These are phyloP conservation scores for Rhizopogon vulgaris DNA, from an alignment of 768 basidiomycete species.

Conservation along the genomic window DNA sequence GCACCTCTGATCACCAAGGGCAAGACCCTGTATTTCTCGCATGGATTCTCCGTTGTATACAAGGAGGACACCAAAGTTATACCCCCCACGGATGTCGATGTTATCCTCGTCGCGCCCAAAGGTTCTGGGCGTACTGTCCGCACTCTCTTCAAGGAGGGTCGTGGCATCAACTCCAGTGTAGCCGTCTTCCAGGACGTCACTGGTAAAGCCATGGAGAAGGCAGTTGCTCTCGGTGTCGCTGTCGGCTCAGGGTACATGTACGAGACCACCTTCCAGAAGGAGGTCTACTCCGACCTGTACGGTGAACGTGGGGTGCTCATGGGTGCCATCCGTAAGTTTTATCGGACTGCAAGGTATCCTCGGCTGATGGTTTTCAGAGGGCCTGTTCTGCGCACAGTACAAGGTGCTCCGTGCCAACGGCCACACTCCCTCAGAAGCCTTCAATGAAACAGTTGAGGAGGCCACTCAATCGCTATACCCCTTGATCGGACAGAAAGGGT, in stretches of 20 bases:
- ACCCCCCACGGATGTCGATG: constrained; percentile 90
- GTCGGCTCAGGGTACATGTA: constrained; percentile 97
- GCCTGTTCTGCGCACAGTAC: constrained; percentile 98
- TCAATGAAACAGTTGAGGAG: constrained; percentile 99
- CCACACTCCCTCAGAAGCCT: constrained; percentile 95
- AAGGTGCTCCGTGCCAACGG: constrained; percentile 95
- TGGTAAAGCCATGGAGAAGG: constrained; percentile 97
- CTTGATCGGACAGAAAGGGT: constrained; percentile 92
- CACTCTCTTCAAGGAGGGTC: constrained; percentile 99
- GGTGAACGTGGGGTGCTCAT: constrained; percentile 99
- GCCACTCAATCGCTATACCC: constrained; percentile 99
- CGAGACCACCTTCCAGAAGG: constrained; percentile 99
- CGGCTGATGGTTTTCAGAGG: constrained; percentile 48
- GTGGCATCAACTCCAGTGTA: constrained; percentile 93
- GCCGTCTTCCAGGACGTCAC: constrained; percentile 98
- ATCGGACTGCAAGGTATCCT: not conserved
- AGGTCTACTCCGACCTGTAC: constrained; percentile 98
- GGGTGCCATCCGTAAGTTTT: constrained; percentile 83
- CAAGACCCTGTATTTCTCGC: constrained; percentile 99
- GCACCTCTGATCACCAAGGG: constrained; percentile 97
- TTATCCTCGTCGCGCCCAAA: constrained; percentile 98
- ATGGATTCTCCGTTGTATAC: constrained; percentile 99
- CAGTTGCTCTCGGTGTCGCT: constrained; percentile 88
- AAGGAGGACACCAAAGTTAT: constrained; percentile 94
- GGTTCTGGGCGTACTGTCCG: constrained; percentile 98